phyloP scores from a whole-genome alignment of 805 yeast species.

The Kazachstania bromeliacearum region DNA sequence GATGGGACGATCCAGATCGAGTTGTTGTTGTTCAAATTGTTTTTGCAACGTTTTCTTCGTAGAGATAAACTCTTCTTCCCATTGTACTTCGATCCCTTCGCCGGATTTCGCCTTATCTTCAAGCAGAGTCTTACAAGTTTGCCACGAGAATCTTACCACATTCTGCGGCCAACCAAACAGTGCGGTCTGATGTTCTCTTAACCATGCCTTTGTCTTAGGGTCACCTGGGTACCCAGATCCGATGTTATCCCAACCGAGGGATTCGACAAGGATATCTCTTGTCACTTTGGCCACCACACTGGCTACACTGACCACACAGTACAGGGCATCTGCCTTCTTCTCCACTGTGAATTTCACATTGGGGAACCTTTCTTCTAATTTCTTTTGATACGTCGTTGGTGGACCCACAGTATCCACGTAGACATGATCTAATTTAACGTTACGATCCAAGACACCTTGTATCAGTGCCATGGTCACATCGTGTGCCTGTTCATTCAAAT shows the following conservation, averaged over 20 bases:
- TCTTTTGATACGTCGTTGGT: slow-evolving; percentile 71
- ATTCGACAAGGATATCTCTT: slow-evolving; percentile 49
- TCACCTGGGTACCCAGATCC: slow-evolving; percentile 97
- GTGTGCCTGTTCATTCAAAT: slow-evolving; percentile 93
- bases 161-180: slow-evolving; percentile 81
- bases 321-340: slow-evolving; percentile 89
- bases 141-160: slow-evolving; percentile 84
- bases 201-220: slow-evolving; percentile 76
- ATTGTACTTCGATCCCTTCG: slow-evolving; percentile 46
- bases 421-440: slow-evolving; percentile 58
- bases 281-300: slow-evolving; percentile 95
- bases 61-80: slow-evolving; percentile 40
- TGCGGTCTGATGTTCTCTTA: slow-evolving; percentile 50
- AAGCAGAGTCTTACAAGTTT: slow-evolving; percentile 72
- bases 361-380: slow-evolving; percentile 64
- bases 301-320: slow-evolving; percentile 89
- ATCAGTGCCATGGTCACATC: slow-evolving; percentile 83
- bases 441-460: slow-evolving; percentile 47
- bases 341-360: slow-evolving; percentile 65
- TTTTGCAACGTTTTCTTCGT: slow-evolving; percentile 22
- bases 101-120: slow-evolving; percentile 30
- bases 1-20: slow-evolving; percentile 7
- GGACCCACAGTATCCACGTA: slow-evolving; percentile 97
- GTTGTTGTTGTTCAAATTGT: slow-evolving; percentile 12
- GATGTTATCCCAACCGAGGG: slow-evolving; percentile 26